Conservation (phyloP, 805 yeast species). For the Starmera pachycereana region DNA sequence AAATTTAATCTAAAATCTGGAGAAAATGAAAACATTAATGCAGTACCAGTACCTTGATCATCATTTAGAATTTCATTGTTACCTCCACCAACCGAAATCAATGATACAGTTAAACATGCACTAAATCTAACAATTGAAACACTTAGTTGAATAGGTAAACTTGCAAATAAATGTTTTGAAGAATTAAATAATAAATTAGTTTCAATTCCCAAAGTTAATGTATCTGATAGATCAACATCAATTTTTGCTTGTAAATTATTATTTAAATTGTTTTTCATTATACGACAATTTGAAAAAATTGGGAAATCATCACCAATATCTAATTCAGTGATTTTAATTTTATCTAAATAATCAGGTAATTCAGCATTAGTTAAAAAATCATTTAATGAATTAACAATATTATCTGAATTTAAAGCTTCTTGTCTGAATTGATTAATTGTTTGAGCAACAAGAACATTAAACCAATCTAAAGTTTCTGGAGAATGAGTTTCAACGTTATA, state of each 20-base stretch:
- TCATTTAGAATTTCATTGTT: slow-evolving; percentile 4
- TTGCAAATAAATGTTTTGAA: slow-evolving; percentile 78
- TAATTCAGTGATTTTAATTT: slow-evolving; percentile 71
- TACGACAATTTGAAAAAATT: slow-evolving; percentile 85
- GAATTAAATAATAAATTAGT: slow-evolving; percentile 70
- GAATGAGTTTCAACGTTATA: slow-evolving; percentile 83
- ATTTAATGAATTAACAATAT: slow-evolving; percentile 70
- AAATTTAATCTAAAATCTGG: slow-evolving; percentile 90
- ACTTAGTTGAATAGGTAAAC: slow-evolving; percentile 72
- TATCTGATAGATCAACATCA: slow-evolving; percentile 83
- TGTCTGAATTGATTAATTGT: slow-evolving; percentile 75
- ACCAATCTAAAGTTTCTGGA: slow-evolving; percentile 94
- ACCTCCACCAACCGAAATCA: slow-evolving; percentile 16
- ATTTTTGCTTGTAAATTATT: slow-evolving; percentile 70
- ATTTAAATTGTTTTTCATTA: slow-evolving; percentile 44
- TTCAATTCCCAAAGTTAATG: slow-evolving; percentile 76
- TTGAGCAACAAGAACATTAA: slow-evolving; percentile 89
- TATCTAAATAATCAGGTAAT: slow-evolving; percentile 73
- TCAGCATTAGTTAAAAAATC: slow-evolving; percentile 48
- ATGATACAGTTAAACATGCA: slow-evolving; percentile 76
- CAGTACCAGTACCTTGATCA: slow-evolving; percentile 40
- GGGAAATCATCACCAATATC: slow-evolving; percentile 95
- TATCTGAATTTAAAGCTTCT: slow-evolving; percentile 83
- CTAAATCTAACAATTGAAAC: slow-evolving; percentile 88
- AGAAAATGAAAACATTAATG: slow-evolving; percentile 78